These are phyloP conservation scores for Raphanus raphanistrum DNA, from an alignment of 345 rosid genomes.

Conservation along the genomic window DNA sequence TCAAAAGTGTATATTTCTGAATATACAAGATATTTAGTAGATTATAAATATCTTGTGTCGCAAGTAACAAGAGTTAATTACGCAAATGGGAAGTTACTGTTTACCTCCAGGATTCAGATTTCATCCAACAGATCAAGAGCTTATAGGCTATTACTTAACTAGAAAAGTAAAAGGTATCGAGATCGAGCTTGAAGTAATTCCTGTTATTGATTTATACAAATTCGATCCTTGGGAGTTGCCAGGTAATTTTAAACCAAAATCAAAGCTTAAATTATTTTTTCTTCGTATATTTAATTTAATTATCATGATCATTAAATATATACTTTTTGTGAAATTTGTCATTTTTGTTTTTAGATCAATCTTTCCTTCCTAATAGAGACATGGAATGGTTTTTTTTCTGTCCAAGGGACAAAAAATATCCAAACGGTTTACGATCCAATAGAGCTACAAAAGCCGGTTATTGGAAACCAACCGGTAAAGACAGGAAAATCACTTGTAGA, in stretches of 20 bases:
- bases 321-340: not conserved
- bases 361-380: constrained; percentile 76
- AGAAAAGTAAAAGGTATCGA: constrained; percentile 60
- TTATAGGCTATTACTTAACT: constrained; percentile 64
- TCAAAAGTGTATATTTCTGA: constrained; percentile 82
- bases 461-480: constrained; percentile 98
- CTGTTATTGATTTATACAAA: constrained; percentile 66
- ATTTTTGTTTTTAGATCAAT: constrained; percentile 51
- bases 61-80: constrained; percentile 24
- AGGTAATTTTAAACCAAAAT: constrained; percentile 36
- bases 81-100: constrained; percentile 65
- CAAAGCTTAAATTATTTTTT: not conserved
- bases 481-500: constrained; percentile 59
- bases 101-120: constrained; percentile 82
- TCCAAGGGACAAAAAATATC: constrained; percentile 81
- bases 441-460: constrained; percentile 86
- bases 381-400: constrained; percentile 97
- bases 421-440: constrained; percentile 78
- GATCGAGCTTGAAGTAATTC: constrained; percentile 72
- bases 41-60: not conserved
- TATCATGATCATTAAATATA: not conserved
- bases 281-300: not conserved
- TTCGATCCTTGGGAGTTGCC: constrained; percentile 85
- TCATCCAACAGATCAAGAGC: constrained; percentile 83
- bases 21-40: constrained; percentile 53